Percentiles rank a stretch among this genome's conserved stretches.
Evolutionary conservation across 495 filamentous ascomycete genomes (phyloP).

Genomic region (Terfezia boudieri): DNA sequence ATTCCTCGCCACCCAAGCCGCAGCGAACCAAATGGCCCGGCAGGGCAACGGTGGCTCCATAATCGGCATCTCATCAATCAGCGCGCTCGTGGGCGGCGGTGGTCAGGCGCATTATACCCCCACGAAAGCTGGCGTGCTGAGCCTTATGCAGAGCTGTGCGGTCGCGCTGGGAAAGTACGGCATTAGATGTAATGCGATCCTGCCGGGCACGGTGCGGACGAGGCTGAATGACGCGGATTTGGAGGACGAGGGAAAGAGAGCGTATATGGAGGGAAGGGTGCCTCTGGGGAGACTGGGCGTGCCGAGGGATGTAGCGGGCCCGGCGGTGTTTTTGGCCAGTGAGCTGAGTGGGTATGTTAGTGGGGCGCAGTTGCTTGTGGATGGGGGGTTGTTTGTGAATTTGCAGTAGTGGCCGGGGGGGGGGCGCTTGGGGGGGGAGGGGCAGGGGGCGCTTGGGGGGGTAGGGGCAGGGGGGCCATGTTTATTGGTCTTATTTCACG

Average conservation of each 20-base stretch:
- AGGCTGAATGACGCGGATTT: constrained; percentile 75
- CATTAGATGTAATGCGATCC: constrained; percentile 64
- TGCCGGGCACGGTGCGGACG: constrained; percentile 70
- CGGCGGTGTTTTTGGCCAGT: constrained; percentile 68
- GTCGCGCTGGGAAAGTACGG: constrained; percentile 53
- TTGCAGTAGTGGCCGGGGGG: constrained; percentile 25
- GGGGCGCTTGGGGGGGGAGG: too few species aligned
- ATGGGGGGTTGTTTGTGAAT: constrained; percentile 58
- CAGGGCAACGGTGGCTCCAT: constrained; percentile 52
- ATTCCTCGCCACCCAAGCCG: constrained; percentile 68
- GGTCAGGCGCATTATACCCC: constrained; percentile 74
- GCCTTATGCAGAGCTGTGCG: constrained; percentile 66
- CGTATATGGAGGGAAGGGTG: constrained; percentile 68
- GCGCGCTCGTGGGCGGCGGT: constrained; percentile 61
- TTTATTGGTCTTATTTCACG: too few species aligned
- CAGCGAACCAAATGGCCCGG: constrained; percentile 52
- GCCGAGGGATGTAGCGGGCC: constrained; percentile 50
- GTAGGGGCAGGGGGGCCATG: too few species aligned
- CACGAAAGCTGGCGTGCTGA: constrained; percentile 67
- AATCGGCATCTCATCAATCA: constrained; percentile 66
- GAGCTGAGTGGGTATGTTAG: constrained; percentile 48
- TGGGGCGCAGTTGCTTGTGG: constrained; percentile 58
- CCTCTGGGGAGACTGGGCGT: constrained; percentile 53
- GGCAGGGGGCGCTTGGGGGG: too few species aligned
- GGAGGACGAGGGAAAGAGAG: constrained; percentile 41